These are phyloP conservation scores for Phyllosticta citriasiana DNA, from an alignment of 2,329 filamentous ascomycete genomes.

Conservation along the genomic window DNA sequence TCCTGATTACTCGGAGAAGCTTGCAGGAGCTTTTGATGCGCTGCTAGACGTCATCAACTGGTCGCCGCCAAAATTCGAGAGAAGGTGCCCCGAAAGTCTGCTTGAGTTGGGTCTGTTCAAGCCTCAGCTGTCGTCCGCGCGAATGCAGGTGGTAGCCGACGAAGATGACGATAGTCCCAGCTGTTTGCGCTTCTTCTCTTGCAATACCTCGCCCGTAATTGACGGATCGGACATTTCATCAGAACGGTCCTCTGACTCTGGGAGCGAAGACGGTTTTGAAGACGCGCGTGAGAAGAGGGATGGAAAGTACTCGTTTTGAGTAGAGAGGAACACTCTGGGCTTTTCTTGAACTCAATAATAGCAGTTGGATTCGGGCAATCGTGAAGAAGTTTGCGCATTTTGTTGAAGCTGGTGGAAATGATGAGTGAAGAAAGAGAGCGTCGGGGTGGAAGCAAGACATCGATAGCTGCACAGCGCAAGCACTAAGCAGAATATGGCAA, in stretches of 20 bases:
- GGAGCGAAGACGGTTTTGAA: neutral
- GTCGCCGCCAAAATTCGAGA: neutral
- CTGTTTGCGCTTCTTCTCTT: neutral
- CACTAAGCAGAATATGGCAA: too few relatives aligned
- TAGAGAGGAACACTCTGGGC: neutral
- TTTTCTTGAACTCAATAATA: too few relatives aligned
- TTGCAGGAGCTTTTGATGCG: neutral
- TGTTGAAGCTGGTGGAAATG: too few relatives aligned
- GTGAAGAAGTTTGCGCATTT: too few relatives aligned
- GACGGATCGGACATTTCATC: neutral
- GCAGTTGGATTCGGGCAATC: too few relatives aligned
- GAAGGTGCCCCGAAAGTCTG: neutral
- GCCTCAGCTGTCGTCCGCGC: neutral
- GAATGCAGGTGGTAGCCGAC: too few relatives aligned
- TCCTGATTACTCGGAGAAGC: neutral
- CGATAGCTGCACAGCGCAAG: too few relatives aligned
- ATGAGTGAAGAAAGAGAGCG: too few relatives aligned
- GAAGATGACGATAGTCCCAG: neutral
- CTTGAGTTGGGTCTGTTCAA: neutral
- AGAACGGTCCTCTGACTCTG: neutral
- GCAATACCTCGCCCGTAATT: neutral
- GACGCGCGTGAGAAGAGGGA: neutral
- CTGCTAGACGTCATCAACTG: neutral
- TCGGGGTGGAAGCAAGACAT: too few relatives aligned
- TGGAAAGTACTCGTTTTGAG: neutral